These are phyloP conservation scores for Astrocystis sublimbata DNA, from an alignment of 495 filamentous ascomycete genomes.

Conservation along the genomic window DNA sequence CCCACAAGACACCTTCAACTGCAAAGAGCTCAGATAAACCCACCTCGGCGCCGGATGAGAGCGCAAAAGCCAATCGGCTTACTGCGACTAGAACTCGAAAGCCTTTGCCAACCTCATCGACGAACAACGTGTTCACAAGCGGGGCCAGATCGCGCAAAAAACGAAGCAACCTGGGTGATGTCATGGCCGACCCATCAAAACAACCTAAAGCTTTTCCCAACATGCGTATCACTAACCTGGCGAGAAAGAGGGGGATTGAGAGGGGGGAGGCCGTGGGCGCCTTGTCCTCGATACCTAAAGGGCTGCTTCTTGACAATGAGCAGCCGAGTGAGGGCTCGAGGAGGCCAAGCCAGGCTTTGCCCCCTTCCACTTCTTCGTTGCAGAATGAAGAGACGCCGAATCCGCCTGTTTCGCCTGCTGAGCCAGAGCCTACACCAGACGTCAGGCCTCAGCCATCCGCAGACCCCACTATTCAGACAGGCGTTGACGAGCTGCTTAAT, in stretches of 20 bases:
- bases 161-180: slow-evolving; percentile 25
- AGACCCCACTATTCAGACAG: neutral
- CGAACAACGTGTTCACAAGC: slow-evolving; percentile 27
- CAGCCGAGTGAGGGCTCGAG: neutral
- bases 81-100: slow-evolving; percentile 29
- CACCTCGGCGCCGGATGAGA: slow-evolving; percentile 15
- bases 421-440: neutral
- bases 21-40: neutral
- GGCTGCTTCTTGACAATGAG: slow-evolving; percentile 25
- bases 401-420: neutral
- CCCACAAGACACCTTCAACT: slow-evolving; percentile 3
- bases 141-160: slow-evolving; percentile 29
- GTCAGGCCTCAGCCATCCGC: slow-evolving; percentile 1
- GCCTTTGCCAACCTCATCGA: neutral
- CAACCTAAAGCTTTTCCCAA: slow-evolving; percentile 32
- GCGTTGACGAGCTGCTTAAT: neutral
- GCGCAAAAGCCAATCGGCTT: slow-evolving; percentile 22
- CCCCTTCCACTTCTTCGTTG: neutral
- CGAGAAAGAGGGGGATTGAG: slow-evolving; percentile 30
- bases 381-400: neutral
- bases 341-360: neutral
- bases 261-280: slow-evolving; percentile 23
- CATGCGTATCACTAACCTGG: slow-evolving; percentile 28
- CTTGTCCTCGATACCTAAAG: slow-evolving; percentile 27
- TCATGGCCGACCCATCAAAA: slow-evolving; percentile 38